These are phyloP conservation scores for Pythium sukuiense DNA, from an alignment of 352 stramenopile genomes.

Conservation along the genomic window DNA sequence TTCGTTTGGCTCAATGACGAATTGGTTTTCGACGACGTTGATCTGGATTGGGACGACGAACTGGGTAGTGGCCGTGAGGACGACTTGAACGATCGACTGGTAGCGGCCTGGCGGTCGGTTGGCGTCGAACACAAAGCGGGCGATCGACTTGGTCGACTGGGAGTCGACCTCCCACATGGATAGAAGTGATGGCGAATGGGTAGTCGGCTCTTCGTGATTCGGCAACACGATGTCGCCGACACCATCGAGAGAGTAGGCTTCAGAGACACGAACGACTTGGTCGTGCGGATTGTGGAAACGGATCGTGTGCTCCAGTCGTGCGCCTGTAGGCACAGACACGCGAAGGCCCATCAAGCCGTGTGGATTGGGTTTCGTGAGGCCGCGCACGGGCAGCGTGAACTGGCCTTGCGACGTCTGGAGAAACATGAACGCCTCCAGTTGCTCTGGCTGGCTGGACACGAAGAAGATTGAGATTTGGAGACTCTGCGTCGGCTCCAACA, in stretches of 20 bases:
- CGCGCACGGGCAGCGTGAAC: constrained; percentile 42
- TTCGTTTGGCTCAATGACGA: constrained; percentile 13
- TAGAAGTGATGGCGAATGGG: neutral
- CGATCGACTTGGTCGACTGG: constrained; percentile 33
- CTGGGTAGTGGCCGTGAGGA: neutral
- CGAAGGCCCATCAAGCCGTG: constrained; percentile 33
- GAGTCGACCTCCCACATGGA: constrained; percentile 43
- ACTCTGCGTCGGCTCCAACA: constrained; percentile 35
- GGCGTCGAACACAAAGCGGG: constrained; percentile 36
- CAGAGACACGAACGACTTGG: constrained; percentile 40
- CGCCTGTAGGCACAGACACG: constrained; percentile 37
- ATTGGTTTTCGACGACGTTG: constrained; percentile 11
- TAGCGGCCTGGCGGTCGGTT: constrained; percentile 5
- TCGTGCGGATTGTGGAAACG: constrained; percentile 45
- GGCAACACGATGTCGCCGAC: constrained; percentile 31
- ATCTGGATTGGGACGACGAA: constrained; percentile 15
- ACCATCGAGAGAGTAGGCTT: constrained; percentile 46
- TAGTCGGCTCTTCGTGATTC: neutral
- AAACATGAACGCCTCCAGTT: constrained; percentile 32
- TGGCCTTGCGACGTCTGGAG: constrained; percentile 48
- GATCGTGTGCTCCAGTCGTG: constrained; percentile 35
- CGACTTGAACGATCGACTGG: neutral
- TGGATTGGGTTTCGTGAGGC: constrained; percentile 32
- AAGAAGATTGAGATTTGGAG: constrained; percentile 44
- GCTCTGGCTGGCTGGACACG: constrained; percentile 27